These are phyloP conservation scores for Oryza brachyantha DNA, from an alignment of 176 grass and related monocot genomes.

Conservation along the genomic window DNA sequence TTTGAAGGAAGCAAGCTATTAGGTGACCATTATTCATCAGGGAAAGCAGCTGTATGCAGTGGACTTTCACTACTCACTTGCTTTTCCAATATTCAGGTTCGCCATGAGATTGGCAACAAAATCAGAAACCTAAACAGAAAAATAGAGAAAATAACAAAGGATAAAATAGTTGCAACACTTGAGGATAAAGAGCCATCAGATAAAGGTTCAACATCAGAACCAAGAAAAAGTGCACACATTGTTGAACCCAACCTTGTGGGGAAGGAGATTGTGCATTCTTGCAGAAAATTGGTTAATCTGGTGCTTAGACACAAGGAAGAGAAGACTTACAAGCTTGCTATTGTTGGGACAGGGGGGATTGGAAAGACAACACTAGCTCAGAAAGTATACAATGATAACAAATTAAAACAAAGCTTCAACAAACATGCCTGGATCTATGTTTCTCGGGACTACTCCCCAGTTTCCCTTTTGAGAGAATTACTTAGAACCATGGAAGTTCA, in stretches of 20 bases:
- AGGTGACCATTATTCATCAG: neutral
- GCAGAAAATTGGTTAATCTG: neutral
- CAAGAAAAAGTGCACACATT: neutral
- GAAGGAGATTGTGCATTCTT: constrained; percentile 3
- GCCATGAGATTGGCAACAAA: neutral
- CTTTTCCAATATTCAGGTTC: neutral
- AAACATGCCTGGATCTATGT: constrained; percentile 34
- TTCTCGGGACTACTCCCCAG: constrained; percentile 5
- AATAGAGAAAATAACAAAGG: constrained; percentile 5
- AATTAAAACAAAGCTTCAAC: constrained; percentile 20
- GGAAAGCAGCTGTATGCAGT: too few relatives aligned
- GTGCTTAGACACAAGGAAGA: neutral
- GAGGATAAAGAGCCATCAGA: too few relatives aligned
- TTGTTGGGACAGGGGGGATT: constrained; percentile 7
- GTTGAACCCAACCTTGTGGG: constrained; percentile 35
- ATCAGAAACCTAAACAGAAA: constrained; percentile 19
- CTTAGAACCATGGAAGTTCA: neutral
- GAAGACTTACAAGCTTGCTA: neutral
- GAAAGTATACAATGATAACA: constrained; percentile 30
- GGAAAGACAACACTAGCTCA: constrained; percentile 24
- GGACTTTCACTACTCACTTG: neutral
- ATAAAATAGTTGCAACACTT: neutral
- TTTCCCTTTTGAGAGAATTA: constrained; percentile 9
- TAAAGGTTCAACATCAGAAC: too few relatives aligned
- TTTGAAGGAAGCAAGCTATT: constrained; percentile 1